Evolutionary conservation across 257 asterid genomes (phyloP).

Genomic region (Hygrophila difformis): DNA sequence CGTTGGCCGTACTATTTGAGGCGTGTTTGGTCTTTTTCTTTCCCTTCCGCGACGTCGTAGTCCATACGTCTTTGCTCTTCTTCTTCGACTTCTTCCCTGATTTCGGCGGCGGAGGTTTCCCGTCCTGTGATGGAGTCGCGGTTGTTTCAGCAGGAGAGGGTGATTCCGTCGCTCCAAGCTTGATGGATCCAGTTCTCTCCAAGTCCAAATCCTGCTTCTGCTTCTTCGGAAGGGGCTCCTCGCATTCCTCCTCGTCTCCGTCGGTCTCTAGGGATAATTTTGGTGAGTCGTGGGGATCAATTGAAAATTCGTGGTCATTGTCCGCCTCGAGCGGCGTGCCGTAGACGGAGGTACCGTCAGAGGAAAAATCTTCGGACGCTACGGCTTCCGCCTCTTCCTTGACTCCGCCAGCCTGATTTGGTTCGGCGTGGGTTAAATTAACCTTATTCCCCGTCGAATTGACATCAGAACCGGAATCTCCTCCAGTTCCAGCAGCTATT

Average conservation of each 20-base stretch:
- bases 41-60: constrained; percentile 63
- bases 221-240: constrained; percentile 52
- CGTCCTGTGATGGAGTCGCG: constrained; percentile 17
- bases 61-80: constrained; percentile 77
- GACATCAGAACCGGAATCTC: no score
- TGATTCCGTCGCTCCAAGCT: constrained; percentile 20
- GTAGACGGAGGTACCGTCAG: constrained; percentile 30
- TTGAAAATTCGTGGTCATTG: constrained; percentile 13
- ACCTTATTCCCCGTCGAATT: no score
- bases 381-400: constrained; percentile 23
- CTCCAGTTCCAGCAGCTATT: no score
- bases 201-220: constrained; percentile 43
- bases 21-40: constrained; percentile 68
- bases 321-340: constrained; percentile 21
- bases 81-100: constrained; percentile 66
- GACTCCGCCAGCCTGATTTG: constrained; percentile 11
- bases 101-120: constrained; percentile 22
- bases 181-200: constrained; percentile 13
- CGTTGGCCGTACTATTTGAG: constrained; percentile 23
- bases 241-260: constrained; percentile 38
- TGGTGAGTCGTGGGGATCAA: constrained; percentile 22
- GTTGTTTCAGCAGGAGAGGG: constrained; percentile 28
- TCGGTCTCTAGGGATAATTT: constrained; percentile 23
- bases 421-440: constrained; percentile 12
- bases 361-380: constrained; percentile 29